Evolutionary conservation across 495 filamentous ascomycete genomes (phyloP).

Genomic region (Hyphodiscus hymeniophilus): DNA sequence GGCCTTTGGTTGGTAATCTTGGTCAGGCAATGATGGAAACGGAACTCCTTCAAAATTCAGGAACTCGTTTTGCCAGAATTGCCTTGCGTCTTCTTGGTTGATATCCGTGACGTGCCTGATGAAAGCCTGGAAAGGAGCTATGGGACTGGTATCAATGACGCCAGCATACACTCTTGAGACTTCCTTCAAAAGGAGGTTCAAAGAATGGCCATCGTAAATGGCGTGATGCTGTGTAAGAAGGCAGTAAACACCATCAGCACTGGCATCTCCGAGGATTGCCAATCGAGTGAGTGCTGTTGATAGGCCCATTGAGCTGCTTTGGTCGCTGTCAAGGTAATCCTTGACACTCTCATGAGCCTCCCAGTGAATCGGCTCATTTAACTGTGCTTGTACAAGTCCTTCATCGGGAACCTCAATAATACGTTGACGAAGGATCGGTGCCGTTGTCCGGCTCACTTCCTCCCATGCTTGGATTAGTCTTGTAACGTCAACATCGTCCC

Average conservation of each 20-base stretch:
- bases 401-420: constrained; percentile 34
- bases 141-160: not conserved
- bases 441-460: constrained; percentile 34
- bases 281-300: not conserved
- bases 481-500: constrained; percentile 33
- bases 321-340: not conserved
- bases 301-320: no score
- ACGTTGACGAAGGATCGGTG: constrained; percentile 44
- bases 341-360: not conserved
- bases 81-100: not conserved
- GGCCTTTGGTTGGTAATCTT: no score
- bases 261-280: not conserved
- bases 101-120: not conserved
- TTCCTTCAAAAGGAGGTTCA: not conserved
- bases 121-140: not conserved
- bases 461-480: constrained; percentile 49
- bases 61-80: not conserved
- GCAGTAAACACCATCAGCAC: not conserved
- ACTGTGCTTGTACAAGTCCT: constrained; percentile 19
- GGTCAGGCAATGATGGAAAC: not conserved
- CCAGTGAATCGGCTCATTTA: not conserved
- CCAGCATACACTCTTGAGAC: not conserved
- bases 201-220: constrained; percentile 6
- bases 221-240: constrained; percentile 4
- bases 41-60: not conserved